Evolutionary conservation across 2,329 filamentous ascomycete species (phyloP), one percentile per base, ranked within the genome.

Genomic region (Fusarium protoensiforme): DNA sequence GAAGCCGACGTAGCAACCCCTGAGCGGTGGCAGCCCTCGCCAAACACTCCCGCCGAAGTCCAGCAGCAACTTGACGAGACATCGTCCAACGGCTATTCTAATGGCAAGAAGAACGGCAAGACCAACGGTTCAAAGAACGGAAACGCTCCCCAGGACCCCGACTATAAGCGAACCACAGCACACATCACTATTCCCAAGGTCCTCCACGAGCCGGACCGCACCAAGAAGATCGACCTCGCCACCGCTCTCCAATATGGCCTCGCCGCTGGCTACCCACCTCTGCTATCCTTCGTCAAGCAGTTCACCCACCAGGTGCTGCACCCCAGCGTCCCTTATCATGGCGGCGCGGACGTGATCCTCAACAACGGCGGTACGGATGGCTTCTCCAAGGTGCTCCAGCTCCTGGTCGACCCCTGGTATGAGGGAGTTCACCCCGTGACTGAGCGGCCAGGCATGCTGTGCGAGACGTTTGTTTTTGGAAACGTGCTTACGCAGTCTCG

Each of bases 301-400:
- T 97, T 98, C 82, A 87, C 91, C 6, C 89, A 91, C 67, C 87
- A 95, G 64, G 88, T 93, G 75, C 85, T 98, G 60, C 94, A 98
- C 80, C 94, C 94, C 3, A 92, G 92, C 76, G 89, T 95, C 9
- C 94, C 94, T 7, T 98, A 98, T 79, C 85, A 86, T 65, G 91
- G 85, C 67, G 94, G 94, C 0, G 91, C 93, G 6, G 94, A 96
- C 62, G 89, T 97, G 62, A 88, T 95, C 65, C 84, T 97, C 74
- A 95, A 93, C 10, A 93, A 92, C 80, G 95, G 95, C 64, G 90
- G 92, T 31, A 98, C 95, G 1, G 95, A 98, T 84, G 95, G 94
- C 36, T 92, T 97, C 78, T 85, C 88, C 76, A 98, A 98, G 85
- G 85, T 90, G 6, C 82, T 98, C 36, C 91, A 95, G 78, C 88